Conservation (phyloP, 2,329 filamentous ascomycete genomes). For the Juglanconis oblonga region DNA sequence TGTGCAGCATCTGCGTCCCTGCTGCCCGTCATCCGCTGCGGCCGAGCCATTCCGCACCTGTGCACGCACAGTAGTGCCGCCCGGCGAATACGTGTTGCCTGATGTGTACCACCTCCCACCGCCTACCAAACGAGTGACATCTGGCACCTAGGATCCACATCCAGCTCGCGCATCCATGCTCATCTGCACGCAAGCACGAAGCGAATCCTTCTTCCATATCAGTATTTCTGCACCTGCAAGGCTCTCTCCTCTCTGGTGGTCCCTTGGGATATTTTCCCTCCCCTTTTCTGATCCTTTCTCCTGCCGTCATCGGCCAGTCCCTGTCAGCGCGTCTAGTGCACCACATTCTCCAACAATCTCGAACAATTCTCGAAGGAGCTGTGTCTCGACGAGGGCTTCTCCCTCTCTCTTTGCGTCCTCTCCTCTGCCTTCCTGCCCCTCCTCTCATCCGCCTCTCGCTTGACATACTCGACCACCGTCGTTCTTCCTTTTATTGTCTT, state of each 20-base stretch:
- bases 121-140: constrained; percentile 15
- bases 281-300: constrained; percentile 1
- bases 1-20: neutral
- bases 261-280: constrained; percentile 7
- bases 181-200: constrained; percentile 11
- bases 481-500: neutral
- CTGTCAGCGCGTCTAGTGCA: constrained; percentile 2
- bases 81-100: constrained; percentile 14
- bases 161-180: constrained; percentile 5
- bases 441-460: neutral
- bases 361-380: neutral
- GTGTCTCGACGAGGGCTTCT: neutral
- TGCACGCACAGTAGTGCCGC: neutral
- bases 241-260: constrained; percentile 3
- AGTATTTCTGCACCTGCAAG: constrained; percentile 17
- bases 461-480: neutral
- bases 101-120: constrained; percentile 14
- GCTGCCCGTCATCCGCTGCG: constrained; percentile 1
- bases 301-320: constrained; percentile 7
- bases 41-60: neutral
- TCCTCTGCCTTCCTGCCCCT: neutral
- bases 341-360: neutral
- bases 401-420: neutral
- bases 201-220: constrained; percentile 17
- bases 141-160: constrained; percentile 13